Conservation (phyloP, 2,329 filamentous ascomycete species). For the Fusarium sp. region DNA sequence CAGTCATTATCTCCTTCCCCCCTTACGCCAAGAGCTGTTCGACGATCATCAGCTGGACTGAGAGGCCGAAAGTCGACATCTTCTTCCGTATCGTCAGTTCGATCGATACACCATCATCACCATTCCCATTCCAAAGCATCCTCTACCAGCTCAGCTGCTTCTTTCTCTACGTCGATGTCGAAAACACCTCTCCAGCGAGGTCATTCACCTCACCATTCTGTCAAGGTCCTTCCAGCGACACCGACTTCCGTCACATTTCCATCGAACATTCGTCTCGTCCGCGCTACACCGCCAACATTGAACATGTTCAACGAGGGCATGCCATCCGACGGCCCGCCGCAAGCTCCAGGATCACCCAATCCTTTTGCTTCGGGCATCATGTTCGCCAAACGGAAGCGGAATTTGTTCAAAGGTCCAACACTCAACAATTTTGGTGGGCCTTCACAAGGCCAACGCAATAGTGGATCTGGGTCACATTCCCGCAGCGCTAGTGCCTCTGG, state of each 20-base stretch:
- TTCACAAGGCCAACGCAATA: slow-evolving; percentile 56
- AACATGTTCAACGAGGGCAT: slow-evolving; percentile 72
- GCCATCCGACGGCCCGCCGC: slow-evolving; percentile 58
- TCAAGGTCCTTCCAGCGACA: slow-evolving; percentile 95
- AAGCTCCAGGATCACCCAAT: slow-evolving; percentile 68
- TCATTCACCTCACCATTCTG: slow-evolving; percentile 87
- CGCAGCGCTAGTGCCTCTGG: slow-evolving; percentile 75
- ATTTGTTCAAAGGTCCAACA: slow-evolving; percentile 85
- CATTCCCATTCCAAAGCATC: slow-evolving; percentile 95
- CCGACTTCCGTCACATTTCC: slow-evolving; percentile 84
- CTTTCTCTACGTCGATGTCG: slow-evolving; percentile 78
- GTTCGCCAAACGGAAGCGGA: slow-evolving; percentile 87
- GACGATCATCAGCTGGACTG: slow-evolving; percentile 85
- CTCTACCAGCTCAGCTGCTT: slow-evolving; percentile 87
- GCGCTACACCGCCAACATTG: slow-evolving; percentile 68
- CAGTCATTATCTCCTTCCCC: slow-evolving; percentile 90
- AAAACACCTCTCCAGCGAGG: slow-evolving; percentile 75
- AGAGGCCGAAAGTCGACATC: slow-evolving; percentile 96
- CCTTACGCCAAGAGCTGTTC: slow-evolving; percentile 87
- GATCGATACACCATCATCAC: slow-evolving; percentile 89
- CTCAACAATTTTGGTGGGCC: slow-evolving; percentile 69
- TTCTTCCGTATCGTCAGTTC: slow-evolving; percentile 92
- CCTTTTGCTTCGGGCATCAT: slow-evolving; percentile 76
- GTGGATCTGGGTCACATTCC: slow-evolving; percentile 60
- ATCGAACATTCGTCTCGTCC: slow-evolving; percentile 86